Evolutionary conservation across 1,284 basidiomycete species (phyloP), one percentile per base, ranked within the genome.

Genomic region (Cryptococcus sp.): DNA sequence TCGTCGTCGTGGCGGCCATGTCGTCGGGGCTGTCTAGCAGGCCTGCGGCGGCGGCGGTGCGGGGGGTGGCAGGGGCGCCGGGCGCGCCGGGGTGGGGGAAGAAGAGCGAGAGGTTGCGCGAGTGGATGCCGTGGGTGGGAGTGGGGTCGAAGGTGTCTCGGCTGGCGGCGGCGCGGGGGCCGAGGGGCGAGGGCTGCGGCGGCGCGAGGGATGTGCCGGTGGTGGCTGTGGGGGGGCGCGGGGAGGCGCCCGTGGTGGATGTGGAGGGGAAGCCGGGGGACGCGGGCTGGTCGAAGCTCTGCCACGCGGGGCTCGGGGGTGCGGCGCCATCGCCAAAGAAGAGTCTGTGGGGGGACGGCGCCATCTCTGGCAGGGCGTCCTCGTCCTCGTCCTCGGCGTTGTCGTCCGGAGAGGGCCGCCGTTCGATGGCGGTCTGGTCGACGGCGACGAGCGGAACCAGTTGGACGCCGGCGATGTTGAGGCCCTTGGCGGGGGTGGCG

Each of bases 71-170:
- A 28, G 35, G 11, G 38, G 36, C 45, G 11, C 40, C 1, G 84
- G 80, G 4, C n/a, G 62, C 53, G 3, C 87, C 89, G 0, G 90
- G 89, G 42, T 86, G 82, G 4, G 93, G 92, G 66, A 95, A 96
- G 81, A 88, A 94, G 16, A 93, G 81, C 1, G 89, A 92, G 1
- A 96, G 79, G 70, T 96, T 97, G 50, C 91, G 84, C 4, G 91
- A 91, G 73, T 97, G 92, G 21, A 94, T 80, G 21, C 73, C 71
- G 54, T 72, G 70, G 33, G 61, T 46, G 23, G 69, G 66, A 0
- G 69, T 68, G 8, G 70, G 70, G n/a, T 69, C 69, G 53, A 71
- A 70, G 9, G 5, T 4, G 9, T 33, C 28, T 9, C 28, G 4
- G 5, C 28, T 9, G 9, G 5, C 60, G 55, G 20, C 52, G 38